Base-by-base conservation (phyloP, 331 rosid species). In the Quercus lobata region DNA sequence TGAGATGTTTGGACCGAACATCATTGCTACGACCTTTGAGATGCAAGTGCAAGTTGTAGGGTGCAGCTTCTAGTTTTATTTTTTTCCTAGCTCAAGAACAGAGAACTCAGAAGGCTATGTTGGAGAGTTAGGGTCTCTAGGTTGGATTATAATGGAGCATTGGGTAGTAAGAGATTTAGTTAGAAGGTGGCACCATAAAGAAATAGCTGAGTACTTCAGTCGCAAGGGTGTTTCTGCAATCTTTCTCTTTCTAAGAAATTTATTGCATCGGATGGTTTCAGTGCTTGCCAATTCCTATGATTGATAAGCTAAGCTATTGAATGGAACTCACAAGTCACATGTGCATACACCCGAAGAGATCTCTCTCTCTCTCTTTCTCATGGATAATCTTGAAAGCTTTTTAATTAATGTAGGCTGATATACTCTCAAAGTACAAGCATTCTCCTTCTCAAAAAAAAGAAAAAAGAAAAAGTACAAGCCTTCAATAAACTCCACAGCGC, bases 301-400 rank as follows among this genome's bases (percentile, higher is more conserved):
- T 66, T 93, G 97, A 58, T 75, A 88, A 71, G 99, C 99, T 22
- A 95, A 93, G 90, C 88, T 91, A 77, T 87, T 95, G 90, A 93
- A 95, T 72, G 99, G 97, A 83, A 91, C 96, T 75, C 99, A 95
- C 78, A 95, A 95, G 83, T 83, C 99, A 63, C 99, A 93, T 73
- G 99, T 95, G 35, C 99, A 93, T 88, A 85, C 98, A 14, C 83
- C 76, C 54, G 86, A 93, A 88, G 99, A 95, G 97, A 97, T 91
- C 9, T 74, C 75, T 80, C 75, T 65, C 61, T 76, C 71, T 66
- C 77, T 76, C 25, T 6, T 4, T 16, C 37, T 9, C 15, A 35
- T 44, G 19, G 37, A 58, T 73, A 30, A 71, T 79, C 70, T 60
- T 78, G 61, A 77, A 77, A 21, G 62, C 72, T 78, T 80, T 74